Conservation (phyloP, 2,329 filamentous ascomycete genomes). For the Arthroderma sp. region DNA sequence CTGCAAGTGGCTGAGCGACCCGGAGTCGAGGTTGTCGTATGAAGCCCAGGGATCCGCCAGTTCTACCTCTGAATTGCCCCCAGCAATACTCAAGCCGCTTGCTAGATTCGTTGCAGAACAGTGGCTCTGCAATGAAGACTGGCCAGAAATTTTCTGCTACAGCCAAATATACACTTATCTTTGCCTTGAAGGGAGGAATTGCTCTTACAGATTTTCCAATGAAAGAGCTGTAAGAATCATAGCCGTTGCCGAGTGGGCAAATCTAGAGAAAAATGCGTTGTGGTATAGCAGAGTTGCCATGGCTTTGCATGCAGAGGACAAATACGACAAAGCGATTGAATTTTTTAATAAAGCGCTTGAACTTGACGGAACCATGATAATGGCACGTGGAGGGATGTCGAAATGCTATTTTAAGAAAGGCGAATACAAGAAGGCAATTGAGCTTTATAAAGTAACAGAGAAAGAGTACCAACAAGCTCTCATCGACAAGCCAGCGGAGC, state of each 20-base stretch:
- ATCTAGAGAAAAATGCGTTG: conserved; percentile 9
- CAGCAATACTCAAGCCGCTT: conserved; percentile 2
- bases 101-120: conserved; percentile 2
- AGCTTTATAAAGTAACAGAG: conserved; percentile 3
- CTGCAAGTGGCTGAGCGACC: not conserved
- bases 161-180: not conserved
- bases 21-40: not conserved
- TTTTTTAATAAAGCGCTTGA: conserved; percentile 10
- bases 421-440: conserved; percentile 9
- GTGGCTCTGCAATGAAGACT: conserved; percentile 4
- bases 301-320: conserved; percentile 7
- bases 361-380: conserved; percentile 7
- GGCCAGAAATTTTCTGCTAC: not conserved
- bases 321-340: conserved; percentile 7
- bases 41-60: conserved; percentile 1
- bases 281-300: conserved; percentile 11
- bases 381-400: conserved; percentile 8
- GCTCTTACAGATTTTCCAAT: not conserved
- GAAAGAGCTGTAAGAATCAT: conserved; percentile 4
- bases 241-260: conserved; percentile 6
- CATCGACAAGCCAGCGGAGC: not conserved
- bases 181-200: not conserved
- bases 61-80: not conserved
- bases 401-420: conserved; percentile 2
- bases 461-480: conserved; percentile 1